phyloP scores from a whole-genome alignment of 306 rosid genomes.

The Malus fusca region DNA sequence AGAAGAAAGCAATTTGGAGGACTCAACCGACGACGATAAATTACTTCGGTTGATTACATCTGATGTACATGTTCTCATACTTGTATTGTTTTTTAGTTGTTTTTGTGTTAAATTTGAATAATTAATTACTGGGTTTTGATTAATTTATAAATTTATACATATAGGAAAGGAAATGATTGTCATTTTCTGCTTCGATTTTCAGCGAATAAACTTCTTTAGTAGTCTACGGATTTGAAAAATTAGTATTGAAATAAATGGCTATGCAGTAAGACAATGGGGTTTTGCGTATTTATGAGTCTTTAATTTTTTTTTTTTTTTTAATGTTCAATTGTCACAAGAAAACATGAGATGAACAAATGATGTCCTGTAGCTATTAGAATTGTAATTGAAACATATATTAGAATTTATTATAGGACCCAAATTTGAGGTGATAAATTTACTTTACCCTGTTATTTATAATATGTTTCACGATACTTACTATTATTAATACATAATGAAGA shows the following conservation, averaged over 20 bases:
- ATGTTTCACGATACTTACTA: too few species aligned
- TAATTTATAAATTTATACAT: slow-evolving; percentile 13
- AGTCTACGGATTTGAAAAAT: background rate
- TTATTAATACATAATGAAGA: too few species aligned
- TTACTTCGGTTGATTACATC: too few species aligned
- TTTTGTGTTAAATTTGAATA: background rate
- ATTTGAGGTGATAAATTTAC: too few species aligned
- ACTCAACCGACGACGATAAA: too few species aligned
- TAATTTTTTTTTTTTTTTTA: background rate
- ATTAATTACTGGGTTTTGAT: slow-evolving; percentile 26
- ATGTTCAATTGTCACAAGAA: background rate
- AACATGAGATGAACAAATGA: background rate
- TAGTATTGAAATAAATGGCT: background rate
- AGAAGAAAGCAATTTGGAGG: too few species aligned
- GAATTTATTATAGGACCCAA: too few species aligned
- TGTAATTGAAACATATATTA: background rate
- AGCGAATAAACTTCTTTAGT: background rate
- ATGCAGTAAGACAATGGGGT: background rate
- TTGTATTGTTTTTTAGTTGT: too few species aligned
- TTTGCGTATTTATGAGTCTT: background rate
- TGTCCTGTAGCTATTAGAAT: background rate
- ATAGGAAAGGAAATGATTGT: background rate
- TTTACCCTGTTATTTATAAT: too few species aligned
- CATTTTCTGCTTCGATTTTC: background rate
- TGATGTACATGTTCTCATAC: too few species aligned